Base-by-base conservation (phyloP, 306 rosid species). In the Corylus heterophylla region DNA sequence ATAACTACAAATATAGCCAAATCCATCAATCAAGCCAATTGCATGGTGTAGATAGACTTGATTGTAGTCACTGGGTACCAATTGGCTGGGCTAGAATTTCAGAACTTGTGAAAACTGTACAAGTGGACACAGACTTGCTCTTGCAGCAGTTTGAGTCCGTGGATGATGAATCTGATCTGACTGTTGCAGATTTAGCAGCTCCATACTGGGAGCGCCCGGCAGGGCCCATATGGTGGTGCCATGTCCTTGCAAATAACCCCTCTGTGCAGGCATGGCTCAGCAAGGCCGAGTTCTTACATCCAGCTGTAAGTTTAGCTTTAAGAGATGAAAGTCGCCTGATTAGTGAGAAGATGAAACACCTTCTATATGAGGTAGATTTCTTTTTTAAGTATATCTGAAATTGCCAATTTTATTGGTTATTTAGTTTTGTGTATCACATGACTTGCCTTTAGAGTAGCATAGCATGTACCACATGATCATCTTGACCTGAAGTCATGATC, bases 181-280 rank as follows among this genome's bases (percentile, higher is more conserved):
- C 99, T 22, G 99, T 88, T 83, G 98, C 98, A 54, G 99, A 93
- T 81, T 63, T 93, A 67, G 98, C 92, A 18, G 89, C 96, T 68
- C 98, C 98, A 3, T 93, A 90, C 64, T 91, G 99, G 99, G 96
- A 93, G 88, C 92, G 84, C 47, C 96, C 98, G 3, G 90, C 89
- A 25, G 99, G 99, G 61, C 98, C 99, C 18, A 75, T 59, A 77
- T 96, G 97, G 99, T 96, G 99, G 99, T 90, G 99, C 83, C 92
- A 96, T 87, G 87, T 96, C 77, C 81, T 89, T 81, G 96, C 97
- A 59, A 85, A 84, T 75, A 92, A 93, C 75, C 97, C 93, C 14
- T 74, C 81, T 11, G 79, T 87, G 83, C 87, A 81, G 73, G 51
- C 88, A 6, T 96, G 99, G 99, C 96, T 96, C 79, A 84, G 85